phyloP scores from a whole-genome alignment of 2,329 filamentous ascomycete genomes.

The Exophiala bonariae region DNA sequence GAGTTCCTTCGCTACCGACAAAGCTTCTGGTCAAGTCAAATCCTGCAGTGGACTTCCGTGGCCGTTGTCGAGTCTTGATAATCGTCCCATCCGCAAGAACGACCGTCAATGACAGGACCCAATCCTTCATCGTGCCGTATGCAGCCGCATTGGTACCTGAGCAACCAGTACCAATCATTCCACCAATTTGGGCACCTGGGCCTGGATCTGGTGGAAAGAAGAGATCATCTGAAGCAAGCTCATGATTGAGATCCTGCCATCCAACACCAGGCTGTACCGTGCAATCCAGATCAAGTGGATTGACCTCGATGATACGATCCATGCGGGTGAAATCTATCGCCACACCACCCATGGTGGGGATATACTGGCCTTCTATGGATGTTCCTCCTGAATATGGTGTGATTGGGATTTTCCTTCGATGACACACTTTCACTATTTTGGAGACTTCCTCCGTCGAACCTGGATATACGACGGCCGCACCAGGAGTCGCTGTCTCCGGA shows the following conservation, averaged over 20 bases:
- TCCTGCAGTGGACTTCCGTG: constrained; percentile 84
- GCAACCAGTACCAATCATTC: constrained; percentile 56
- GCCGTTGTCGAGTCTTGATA: constrained; percentile 84
- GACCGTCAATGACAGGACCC: constrained; percentile 83
- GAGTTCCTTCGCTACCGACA: constrained; percentile 86
- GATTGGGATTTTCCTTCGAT: constrained; percentile 76
- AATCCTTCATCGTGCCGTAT: constrained; percentile 93
- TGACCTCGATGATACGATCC: constrained; percentile 75
- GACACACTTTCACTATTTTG: constrained; percentile 83
- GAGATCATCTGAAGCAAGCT: constrained; percentile 69
- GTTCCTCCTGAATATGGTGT: constrained; percentile 87
- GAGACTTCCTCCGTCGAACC: constrained; percentile 78
- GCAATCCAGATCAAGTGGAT: constrained; percentile 75
- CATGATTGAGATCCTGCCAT: constrained; percentile 83
- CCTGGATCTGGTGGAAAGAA: constrained; percentile 94
- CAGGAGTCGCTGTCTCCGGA: no score
- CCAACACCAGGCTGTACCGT: constrained; percentile 79
- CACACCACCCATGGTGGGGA: no score
- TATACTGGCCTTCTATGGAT: constrained; percentile 82
- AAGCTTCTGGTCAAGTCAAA: constrained; percentile 90
- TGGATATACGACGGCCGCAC: constrained; percentile 77
- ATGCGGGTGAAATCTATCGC: constrained; percentile 37
- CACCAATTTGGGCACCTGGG: constrained; percentile 88
- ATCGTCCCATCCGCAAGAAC: constrained; percentile 90
- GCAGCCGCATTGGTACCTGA: constrained; percentile 87